Base-by-base conservation (phyloP, 2,329 filamentous ascomycete genomes). In the Aspergillus piperis region DNA sequence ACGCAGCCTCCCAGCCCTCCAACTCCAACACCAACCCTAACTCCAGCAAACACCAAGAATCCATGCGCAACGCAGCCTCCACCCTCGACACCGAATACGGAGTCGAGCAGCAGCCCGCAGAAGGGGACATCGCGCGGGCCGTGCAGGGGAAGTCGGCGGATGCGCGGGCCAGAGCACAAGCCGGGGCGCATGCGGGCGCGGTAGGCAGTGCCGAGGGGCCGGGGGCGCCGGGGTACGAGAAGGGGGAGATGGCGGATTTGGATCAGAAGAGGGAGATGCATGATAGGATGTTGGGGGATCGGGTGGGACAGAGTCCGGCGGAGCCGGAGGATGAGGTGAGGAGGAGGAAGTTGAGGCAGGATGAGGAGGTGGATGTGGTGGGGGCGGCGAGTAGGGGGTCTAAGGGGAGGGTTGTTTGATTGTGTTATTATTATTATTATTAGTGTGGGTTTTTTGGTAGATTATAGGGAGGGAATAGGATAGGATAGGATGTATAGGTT, bases 181-280 rank as follows among this genome's bases (percentile, higher is more conserved):
- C 71, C 5, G 72, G 72, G n/a, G 72, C 71, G 4, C 74, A 76
- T 68, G 70, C 73, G 2, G 73, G 72, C 6, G 64, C 73, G 5
- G 73, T 75, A 48, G 74, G 73, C 2, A 73, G 66, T 41, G 65
- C 67, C 15, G 54, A 57, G 44, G 67, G 71, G 8, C 65, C 71
- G 11, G 73, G 73, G n/a, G 56, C 64, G 50, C 68, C 71, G 7
- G 70, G 70, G 2, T 72, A 70, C 30, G 74, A 71, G 25, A 73
- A 76, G 39, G 71, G 76, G 42, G 52, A 71, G n/a, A 64, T 68
- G 17, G 68, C 70, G 50, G 66, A 75, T 58, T 65, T 78, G 71
- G 71, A 67, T 27, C 50, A 69, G 54, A 78, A 78, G 63, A 65
- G 62, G 57, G 68, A 63, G 41, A 70, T 74, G 47, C 77, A 78